Percentiles rank a stretch among this genome's conserved stretches.
These are phyloP conservation scores for Claviceps sp. DNA, from an alignment of 2,329 filamentous ascomycete genomes.

Conservation along the genomic window DNA sequence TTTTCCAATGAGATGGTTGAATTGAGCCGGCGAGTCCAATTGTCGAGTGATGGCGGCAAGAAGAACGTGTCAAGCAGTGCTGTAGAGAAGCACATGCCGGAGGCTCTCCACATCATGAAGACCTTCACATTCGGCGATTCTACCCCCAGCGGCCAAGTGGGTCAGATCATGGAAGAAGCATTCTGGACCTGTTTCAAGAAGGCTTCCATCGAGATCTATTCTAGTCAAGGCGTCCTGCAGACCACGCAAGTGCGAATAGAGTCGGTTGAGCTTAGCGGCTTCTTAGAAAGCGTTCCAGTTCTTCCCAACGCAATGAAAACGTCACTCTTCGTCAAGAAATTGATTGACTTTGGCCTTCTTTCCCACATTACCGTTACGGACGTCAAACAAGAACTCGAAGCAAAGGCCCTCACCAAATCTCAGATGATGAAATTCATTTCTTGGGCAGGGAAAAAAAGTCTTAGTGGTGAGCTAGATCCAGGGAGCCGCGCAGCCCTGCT, in stretches of 20 bases:
- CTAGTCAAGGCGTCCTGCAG: constrained; percentile 74
- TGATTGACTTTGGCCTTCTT: constrained; percentile 78
- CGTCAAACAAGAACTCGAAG: constrained; percentile 69
- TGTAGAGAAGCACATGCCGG: constrained; percentile 55
- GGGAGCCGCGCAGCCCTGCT: constrained; percentile 57
- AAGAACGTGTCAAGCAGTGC: constrained; percentile 46
- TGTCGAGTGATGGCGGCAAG: constrained; percentile 28
- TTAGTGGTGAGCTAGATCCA: constrained; percentile 58
- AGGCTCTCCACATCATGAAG: constrained; percentile 70
- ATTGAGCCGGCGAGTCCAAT: constrained; percentile 48
- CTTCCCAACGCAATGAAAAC: constrained; percentile 64
- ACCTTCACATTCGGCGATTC: constrained; percentile 85
- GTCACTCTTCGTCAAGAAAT: constrained; percentile 62
- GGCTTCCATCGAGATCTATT: constrained; percentile 75
- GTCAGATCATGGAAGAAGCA: constrained; percentile 79
- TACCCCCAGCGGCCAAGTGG: constrained; percentile 73
- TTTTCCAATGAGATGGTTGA: constrained; percentile 80
- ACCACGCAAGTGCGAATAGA: constrained; percentile 70
- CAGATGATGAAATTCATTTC: constrained; percentile 74
- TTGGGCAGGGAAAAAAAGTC: constrained; percentile 66
- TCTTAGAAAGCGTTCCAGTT: constrained; percentile 80
- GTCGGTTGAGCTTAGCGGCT: constrained; percentile 50
- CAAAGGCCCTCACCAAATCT: constrained; percentile 62
- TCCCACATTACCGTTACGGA: constrained; percentile 77
- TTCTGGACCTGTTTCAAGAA: constrained; percentile 89